phyloP scores from a whole-genome alignment of 1,139 yeast genomes.

The Barnettozyma hawaiiensis region DNA sequence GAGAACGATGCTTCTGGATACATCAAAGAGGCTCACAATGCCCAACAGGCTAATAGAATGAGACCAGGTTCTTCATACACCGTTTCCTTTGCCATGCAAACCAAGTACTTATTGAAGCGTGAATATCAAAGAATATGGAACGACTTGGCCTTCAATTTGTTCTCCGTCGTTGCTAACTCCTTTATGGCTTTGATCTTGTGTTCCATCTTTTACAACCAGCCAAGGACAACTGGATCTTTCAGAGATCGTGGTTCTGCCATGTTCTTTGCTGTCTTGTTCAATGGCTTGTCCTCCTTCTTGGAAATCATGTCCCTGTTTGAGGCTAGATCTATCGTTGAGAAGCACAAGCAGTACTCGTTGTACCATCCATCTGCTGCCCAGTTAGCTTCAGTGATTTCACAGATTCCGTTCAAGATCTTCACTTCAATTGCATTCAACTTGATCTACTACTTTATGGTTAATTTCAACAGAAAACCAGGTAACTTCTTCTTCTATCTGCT shows the following conservation, averaged over 20 bases:
- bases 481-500: conserved; percentile 62
- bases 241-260: conserved; percentile 65
- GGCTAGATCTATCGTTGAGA: conserved; percentile 75
- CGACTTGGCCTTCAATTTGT: conserved; percentile 58
- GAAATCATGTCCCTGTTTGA: conserved; percentile 67
- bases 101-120: conserved; percentile 52
- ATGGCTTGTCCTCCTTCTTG: conserved; percentile 68
- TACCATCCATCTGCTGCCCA: conserved; percentile 80
- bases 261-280: conserved; percentile 74
- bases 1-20: conserved; percentile 17
- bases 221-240: conserved; percentile 45
- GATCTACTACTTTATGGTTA: conserved; percentile 58
- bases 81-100: conserved; percentile 60
- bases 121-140: conserved; percentile 60
- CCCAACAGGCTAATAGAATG: conserved; percentile 55
- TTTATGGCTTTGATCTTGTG: conserved; percentile 66
- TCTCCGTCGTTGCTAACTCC: conserved; percentile 56
- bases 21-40: conserved; percentile 47
- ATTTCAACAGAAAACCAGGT: conserved; percentile 62
- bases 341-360: conserved; percentile 68
- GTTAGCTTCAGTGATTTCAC: conserved; percentile 60
- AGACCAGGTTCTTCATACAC: conserved; percentile 61
- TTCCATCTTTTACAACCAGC: conserved; percentile 67
- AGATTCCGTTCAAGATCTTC: conserved; percentile 55
- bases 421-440: conserved; percentile 59